Base-by-base conservation (phyloP, 768 basidiomycete species). In the Amanita pallidorosea region DNA sequence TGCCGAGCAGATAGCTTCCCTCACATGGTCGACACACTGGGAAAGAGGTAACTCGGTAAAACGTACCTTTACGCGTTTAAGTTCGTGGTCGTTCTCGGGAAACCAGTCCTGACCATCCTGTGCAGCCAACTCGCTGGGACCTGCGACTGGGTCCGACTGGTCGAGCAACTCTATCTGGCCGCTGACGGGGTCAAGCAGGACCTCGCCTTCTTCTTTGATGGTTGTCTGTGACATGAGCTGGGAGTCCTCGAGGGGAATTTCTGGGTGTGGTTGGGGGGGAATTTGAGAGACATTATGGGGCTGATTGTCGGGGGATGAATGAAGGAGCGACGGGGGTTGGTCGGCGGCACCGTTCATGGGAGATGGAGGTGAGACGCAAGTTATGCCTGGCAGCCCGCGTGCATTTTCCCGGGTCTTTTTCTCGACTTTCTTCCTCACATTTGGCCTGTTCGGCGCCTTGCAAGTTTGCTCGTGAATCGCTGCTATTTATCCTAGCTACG, bases 31-130 rank as follows among this genome's bases (percentile, higher is more conserved):
- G 40, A 60, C 55, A 59, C 53, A 42, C 15, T 25, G 36, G 52
- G 57, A 52, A 47, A 44, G 53, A 55, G 55, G 49, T 53, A 59
- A 52, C 49, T 45, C 15, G 20, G n/a, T 15, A 41, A 42, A 60
- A 61, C 79, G 58, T 63, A 82, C 84, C 76, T 86, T 89, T 69
- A 89, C 86, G 77, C 87, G 87, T 72, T 88, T 88, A 62, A 86
- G 69, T 57, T 87, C 86, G 60, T 83, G 77, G 58, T 84, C 81
- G 47, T 73, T 69, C 52, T 86, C 85, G 5, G 76, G 67, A 54
- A 76, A 63, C 72, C 77, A 84, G 41, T 81, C 81, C 58, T 76
- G 76, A 23, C 70, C 63, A 49, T 83, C 83, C 57, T 66, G 69
- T 47, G 65, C 65, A 18, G 62, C 67, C 43, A 66, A 67, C 52